These are phyloP conservation scores for Boletus insuetus DNA, from an alignment of 768 basidiomycete species.

Conservation along the genomic window DNA sequence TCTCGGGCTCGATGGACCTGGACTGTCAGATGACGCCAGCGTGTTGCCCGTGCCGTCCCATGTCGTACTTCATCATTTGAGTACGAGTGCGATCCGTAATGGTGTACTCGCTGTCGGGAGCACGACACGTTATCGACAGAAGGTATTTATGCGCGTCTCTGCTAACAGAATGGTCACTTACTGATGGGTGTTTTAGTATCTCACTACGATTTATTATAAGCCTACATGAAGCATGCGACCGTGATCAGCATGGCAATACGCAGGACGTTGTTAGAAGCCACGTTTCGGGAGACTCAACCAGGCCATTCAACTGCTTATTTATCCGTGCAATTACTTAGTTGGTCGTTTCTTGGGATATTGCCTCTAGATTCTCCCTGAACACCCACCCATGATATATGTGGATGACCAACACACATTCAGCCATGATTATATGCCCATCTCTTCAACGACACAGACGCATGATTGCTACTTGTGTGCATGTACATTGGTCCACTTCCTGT, in stretches of 20 bases:
- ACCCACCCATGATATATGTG: constrained; percentile 16
- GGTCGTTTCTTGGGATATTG: constrained; percentile 28
- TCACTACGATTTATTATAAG: constrained; percentile 84
- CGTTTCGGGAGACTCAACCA: constrained; percentile 7
- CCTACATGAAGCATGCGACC: constrained; percentile 43
- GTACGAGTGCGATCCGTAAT: constrained; percentile 92
- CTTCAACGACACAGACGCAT: constrained; percentile 2
- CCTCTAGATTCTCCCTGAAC: constrained; percentile 24
- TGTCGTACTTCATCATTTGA: constrained; percentile 91
- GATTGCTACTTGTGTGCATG: constrained; percentile 6
- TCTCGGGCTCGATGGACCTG: constrained; percentile 36
- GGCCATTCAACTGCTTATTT: constrained; percentile 24
- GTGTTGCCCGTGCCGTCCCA: constrained; percentile 92
- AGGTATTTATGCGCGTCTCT: constrained; percentile 47
- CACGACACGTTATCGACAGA: constrained; percentile 88
- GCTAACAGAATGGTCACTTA: constrained; percentile 13
- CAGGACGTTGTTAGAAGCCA: constrained; percentile 27
- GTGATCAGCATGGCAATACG: constrained; percentile 17
- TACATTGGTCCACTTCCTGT: constrained; percentile 4
- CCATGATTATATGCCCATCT: constrained; percentile 18
- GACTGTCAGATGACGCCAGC: constrained; percentile 81
- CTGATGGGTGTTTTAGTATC: constrained; percentile 52
- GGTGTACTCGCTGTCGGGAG: constrained; percentile 91
- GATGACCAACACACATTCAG: constrained; percentile 16
- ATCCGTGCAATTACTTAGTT: constrained; percentile 22